Conservation (phyloP, 495 filamentous ascomycete species). For the Evernia prunastri region DNA sequence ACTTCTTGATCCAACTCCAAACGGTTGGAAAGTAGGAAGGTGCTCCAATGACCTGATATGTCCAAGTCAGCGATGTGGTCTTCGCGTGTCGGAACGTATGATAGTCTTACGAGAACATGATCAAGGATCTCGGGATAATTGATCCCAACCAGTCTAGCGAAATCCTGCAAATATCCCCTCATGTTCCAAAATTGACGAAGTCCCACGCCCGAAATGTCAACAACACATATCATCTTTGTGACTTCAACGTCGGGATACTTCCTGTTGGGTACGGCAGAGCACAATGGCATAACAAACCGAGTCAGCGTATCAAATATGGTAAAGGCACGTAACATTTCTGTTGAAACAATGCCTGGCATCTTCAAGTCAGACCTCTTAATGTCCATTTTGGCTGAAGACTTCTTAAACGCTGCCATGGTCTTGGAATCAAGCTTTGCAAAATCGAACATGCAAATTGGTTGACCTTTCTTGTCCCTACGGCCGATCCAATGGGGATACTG, state of each 20-base stretch:
- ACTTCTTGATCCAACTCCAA: constrained; percentile 89
- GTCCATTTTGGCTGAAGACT: constrained; percentile 56
- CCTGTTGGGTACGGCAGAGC: constrained; percentile 61
- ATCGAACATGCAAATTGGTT: constrained; percentile 81
- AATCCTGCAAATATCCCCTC: constrained; percentile 84
- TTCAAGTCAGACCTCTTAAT: constrained; percentile 36
- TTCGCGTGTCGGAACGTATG: too few species aligned
- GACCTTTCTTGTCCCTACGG: constrained; percentile 74
- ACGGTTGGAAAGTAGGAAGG: constrained; percentile 87
- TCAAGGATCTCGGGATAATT: constrained; percentile 89
- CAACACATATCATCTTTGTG: constrained; percentile 77
- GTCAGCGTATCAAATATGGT: constrained; percentile 82
- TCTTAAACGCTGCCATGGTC: constrained; percentile 53
- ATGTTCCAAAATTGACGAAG: constrained; percentile 90
- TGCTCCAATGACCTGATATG: constrained; percentile 66
- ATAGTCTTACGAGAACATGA: constrained; percentile 61
- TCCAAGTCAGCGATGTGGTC: background rate
- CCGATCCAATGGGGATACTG: constrained; percentile 93
- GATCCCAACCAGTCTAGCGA: constrained; percentile 70
- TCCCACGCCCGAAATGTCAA: constrained; percentile 75
- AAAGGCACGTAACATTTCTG: constrained; percentile 62
- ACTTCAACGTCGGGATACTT: constrained; percentile 66
- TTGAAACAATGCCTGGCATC: constrained; percentile 5
- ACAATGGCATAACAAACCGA: constrained; percentile 74
- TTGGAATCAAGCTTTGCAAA: constrained; percentile 74